Evolutionary conservation across 495 filamentous ascomycete genomes (phyloP).

Genomic region (Aspergillus homomorphus): DNA sequence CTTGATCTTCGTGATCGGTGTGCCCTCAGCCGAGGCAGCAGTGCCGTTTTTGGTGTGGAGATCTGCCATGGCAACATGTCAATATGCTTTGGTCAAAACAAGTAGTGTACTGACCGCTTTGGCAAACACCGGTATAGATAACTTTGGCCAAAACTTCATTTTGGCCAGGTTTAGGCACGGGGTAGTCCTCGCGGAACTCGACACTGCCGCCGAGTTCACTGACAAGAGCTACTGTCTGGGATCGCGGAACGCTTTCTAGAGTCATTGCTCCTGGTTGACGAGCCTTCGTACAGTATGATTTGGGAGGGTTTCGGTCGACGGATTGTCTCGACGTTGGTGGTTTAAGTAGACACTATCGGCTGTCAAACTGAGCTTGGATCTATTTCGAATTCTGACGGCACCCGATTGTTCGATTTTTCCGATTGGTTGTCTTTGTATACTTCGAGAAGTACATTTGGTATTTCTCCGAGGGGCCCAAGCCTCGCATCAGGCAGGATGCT

Average conservation of each 20-base stretch:
- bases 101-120: constrained; percentile 35
- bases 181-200: constrained; percentile 45
- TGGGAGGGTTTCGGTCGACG: too few relatives aligned
- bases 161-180: constrained; percentile 39
- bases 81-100: neutral
- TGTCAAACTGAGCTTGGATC: too few relatives aligned
- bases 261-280: constrained; percentile 2
- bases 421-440: too few relatives aligned
- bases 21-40: constrained; percentile 41
- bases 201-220: constrained; percentile 41
- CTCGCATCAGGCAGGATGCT: too few relatives aligned
- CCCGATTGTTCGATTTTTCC: too few relatives aligned
- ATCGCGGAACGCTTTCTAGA: constrained; percentile 30
- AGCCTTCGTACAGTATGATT: neutral
- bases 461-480: too few relatives aligned
- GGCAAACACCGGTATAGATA: constrained; percentile 49
- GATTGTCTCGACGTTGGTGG: neutral
- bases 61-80: constrained; percentile 28
- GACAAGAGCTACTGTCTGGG: constrained; percentile 47
- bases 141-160: constrained; percentile 52
- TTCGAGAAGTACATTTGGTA: too few relatives aligned
- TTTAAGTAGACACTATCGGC: neutral
- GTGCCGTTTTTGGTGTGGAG: constrained; percentile 48
- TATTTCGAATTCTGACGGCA: too few relatives aligned
- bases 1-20: constrained; percentile 46